Evolutionary conservation across 2,329 filamentous ascomycete genomes (phyloP), one percentile per base, ranked within the genome.

Genomic region (Venturia effusa): DNA sequence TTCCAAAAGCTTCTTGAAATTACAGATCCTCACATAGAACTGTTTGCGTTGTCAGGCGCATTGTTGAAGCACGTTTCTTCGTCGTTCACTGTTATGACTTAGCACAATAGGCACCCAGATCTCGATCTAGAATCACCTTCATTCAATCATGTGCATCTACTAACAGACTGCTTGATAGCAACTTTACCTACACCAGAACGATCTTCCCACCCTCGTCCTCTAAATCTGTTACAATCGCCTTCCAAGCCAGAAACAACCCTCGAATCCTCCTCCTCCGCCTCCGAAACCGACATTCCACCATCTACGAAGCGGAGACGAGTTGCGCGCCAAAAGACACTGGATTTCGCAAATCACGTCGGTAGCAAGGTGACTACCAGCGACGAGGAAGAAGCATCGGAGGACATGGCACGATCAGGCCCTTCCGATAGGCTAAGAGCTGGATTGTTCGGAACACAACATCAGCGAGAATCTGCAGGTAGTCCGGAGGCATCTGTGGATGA

Each of bases 341-440:
- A 63, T 22, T 63, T 63, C 22, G 24, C 61, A 11, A 63, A 63
- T 41, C 61, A 59, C 27, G 37, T 63, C 39, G 61, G 61, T 22
- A 34, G n/a, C 3, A 63, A 57, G 27, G 27, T 48, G 11, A 27
- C 24, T 15, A 34, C 13, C 5, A 62, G 60, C 30, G 60, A 62
- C 22, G n/a, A 51, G 24, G 41, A 48, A 17, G 43, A 48, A 37
- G 41, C 8, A 6, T 41, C 32, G 7, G 60, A 51, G 15, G 11
- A 37, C 10, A 45, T 37, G 43, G 43, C 39, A 17, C 37, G 41
- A 15, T 61, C 59, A n/a, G 37, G 37, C 59, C 24, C 27, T 27
- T 40, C 37, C 4, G 27, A 45, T 41, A 45, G 27, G 22, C 22
- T 40, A 61, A 61, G 37, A 61, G 27, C 27, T 45, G 22, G 34